A percentile compares a stretch with the other conserved stretches of the same genome.
Evolutionary conservation across 1,284 basidiomycete species (phyloP).

Genomic region (Tilletia indica): DNA sequence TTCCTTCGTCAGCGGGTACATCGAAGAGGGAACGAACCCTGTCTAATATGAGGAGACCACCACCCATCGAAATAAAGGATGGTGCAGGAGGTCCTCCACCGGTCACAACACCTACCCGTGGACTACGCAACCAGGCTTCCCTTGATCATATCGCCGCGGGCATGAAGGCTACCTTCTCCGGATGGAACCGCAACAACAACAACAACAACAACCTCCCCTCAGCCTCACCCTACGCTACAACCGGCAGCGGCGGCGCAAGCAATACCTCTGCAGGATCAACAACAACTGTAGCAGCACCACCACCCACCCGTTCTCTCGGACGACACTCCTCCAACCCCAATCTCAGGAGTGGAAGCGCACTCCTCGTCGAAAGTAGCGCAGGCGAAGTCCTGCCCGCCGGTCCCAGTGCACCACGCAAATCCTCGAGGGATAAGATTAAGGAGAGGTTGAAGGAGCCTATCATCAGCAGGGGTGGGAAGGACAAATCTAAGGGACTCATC

Average conservation of each 20-base stretch:
- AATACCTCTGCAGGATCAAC: too few species aligned
- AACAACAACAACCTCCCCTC: background rate
- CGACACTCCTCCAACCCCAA: conserved; percentile 13
- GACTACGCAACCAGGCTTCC: conserved; percentile 3
- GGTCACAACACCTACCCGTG: background rate
- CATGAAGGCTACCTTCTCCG: conserved; percentile 7
- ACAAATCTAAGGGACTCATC: too few species aligned
- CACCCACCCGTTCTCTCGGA: background rate
- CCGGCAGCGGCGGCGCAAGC: background rate
- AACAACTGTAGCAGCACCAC: too few species aligned
- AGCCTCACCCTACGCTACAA: background rate
- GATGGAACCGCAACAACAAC: conserved; percentile 11
- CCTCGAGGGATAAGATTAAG: conserved; percentile 8
- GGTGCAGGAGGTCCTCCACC: background rate
- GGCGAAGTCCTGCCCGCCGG: conserved; percentile 3
- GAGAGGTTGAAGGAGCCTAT: conserved; percentile 1
- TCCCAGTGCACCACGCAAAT: background rate
- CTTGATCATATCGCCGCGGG: conserved; percentile 3
- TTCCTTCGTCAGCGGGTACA: too few species aligned
- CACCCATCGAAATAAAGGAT: conserved; percentile 2
- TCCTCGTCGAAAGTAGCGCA: background rate
- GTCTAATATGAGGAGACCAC: conserved; percentile 2
- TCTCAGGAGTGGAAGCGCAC: background rate
- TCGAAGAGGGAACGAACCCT: background rate
- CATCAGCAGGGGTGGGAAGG: background rate